phyloP scores from a whole-genome alignment of 148 eudicot genomes.

The Rhododendron ovatum region DNA sequence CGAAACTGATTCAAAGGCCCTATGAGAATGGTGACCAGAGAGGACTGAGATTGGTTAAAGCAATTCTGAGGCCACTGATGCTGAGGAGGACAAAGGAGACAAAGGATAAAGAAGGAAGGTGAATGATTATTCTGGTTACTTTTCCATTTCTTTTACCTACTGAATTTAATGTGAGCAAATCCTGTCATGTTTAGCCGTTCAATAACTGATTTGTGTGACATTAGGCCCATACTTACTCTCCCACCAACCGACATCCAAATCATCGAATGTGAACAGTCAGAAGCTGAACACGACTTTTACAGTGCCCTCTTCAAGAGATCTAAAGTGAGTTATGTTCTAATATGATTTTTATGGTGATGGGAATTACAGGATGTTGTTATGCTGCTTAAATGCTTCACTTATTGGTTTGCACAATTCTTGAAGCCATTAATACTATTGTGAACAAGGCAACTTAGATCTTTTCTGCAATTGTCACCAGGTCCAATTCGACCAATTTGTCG shows the following conservation, averaged over 20 bases:
- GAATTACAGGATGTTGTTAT: neutral
- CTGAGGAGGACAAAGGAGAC: constrained; percentile 70
- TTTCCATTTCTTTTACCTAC: neutral
- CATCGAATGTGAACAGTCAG: constrained; percentile 60
- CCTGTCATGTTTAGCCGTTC: neutral
- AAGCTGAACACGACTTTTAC: constrained; percentile 64
- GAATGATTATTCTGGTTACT: constrained; percentile 15
- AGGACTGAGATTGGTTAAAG: constrained; percentile 51
- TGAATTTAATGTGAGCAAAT: neutral
- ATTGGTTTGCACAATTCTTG: too few relatives aligned
- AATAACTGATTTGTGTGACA: constrained; percentile 3
- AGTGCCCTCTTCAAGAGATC: constrained; percentile 71
- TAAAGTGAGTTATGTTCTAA: constrained; percentile 32
- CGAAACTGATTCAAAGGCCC: constrained; percentile 52
- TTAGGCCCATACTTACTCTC: constrained; percentile 59
- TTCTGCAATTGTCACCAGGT: constrained; percentile 32
- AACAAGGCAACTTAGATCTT: neutral
- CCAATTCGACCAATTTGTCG: constrained; percentile 64
- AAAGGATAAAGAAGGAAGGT: constrained; percentile 67
- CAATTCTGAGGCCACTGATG: constrained; percentile 56
- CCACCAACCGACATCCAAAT: constrained; percentile 64
- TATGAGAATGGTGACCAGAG: constrained; percentile 58
- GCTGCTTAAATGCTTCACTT: neutral
- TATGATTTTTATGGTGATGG: neutral
- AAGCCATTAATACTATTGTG: neutral